Base-by-base conservation (phyloP, 225 moss, liverwort and hornwort genomes). In the Climacium dendroides region DNA sequence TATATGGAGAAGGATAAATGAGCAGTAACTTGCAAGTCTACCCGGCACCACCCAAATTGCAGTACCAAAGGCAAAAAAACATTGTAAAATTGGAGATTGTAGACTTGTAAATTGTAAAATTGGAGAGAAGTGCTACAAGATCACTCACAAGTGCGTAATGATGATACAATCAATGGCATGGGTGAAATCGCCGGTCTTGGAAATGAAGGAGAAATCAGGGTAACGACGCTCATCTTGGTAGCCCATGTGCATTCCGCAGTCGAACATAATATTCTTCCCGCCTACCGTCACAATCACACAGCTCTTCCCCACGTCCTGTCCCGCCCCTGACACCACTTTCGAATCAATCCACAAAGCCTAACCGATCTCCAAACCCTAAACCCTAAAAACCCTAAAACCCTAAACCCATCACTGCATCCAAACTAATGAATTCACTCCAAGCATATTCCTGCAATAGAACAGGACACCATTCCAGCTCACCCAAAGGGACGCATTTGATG, bases 251-350 rank as follows among this genome's bases (percentile, higher is more conserved):
- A 97, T 95, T 50, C 98, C 98, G 74, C 98, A 98, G 85, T 97
- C 98, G 61, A 98, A 97, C 98, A 98, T 98, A 17, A 98, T 92
- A 41, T 95, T 98, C 90, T 94, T 98, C 34, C 98, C 96, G 34
- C 97, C 98, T 32, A 97, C 89, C 26, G 97, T 98, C 82, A 98
- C 98, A 78, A 98, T 93, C 62, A 98, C 97, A 85, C 97, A 98
- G 89, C 98, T 98, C 94, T 98, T 98, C 60, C 98, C 97, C 78
- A 98, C 98, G 93, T 98, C 98, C 85, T 98, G 98, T 58, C 98
- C 97, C 73, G 98, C 98, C 86, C 97, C 98, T 98, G 86, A 39
- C 53, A 66, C 39, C 43, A 83, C 81, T 39, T 85, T 35, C 63
- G n/a, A 73, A 84, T 85, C 84, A 77, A 59, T 79, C 63, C 80